These are phyloP conservation scores for Sporothrix inflata DNA, from an alignment of 2,329 filamentous ascomycete genomes.

Conservation along the genomic window DNA sequence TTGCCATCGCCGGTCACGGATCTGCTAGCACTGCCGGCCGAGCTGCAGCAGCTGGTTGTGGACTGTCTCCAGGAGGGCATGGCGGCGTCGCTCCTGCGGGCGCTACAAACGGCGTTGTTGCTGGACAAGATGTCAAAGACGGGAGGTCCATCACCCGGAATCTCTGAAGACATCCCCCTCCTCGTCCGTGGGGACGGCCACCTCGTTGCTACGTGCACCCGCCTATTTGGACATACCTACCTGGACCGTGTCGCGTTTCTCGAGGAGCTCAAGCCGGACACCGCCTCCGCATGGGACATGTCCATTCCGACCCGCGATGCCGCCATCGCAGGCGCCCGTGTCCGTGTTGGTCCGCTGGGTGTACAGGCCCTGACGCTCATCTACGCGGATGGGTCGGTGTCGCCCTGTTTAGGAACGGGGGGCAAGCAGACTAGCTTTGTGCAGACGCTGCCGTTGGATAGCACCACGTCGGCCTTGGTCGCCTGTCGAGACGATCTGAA, in stretches of 20 bases:
- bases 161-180: too few species aligned
- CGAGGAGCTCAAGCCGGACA: too few species aligned
- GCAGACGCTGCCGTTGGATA: neutral
- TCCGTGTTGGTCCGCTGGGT: neutral
- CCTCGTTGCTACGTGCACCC: neutral
- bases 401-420: neutral
- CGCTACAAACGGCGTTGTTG: neutral
- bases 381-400: neutral
- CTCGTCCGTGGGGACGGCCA: neutral
- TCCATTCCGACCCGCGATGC: neutral
- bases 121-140: neutral
- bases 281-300: too few species aligned
- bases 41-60: neutral
- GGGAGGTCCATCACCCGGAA: too few species aligned
- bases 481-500: neutral
- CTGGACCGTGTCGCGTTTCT: neutral
- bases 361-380: neutral
- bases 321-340: neutral
- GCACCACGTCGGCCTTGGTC: neutral
- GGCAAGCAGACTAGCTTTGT: neutral
- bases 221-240: neutral
- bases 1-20: neutral
- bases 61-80: neutral
- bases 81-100: neutral
- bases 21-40: neutral